Conservation (phyloP, 1,284 basidiomycete species). For the Spongiforma sp. region DNA sequence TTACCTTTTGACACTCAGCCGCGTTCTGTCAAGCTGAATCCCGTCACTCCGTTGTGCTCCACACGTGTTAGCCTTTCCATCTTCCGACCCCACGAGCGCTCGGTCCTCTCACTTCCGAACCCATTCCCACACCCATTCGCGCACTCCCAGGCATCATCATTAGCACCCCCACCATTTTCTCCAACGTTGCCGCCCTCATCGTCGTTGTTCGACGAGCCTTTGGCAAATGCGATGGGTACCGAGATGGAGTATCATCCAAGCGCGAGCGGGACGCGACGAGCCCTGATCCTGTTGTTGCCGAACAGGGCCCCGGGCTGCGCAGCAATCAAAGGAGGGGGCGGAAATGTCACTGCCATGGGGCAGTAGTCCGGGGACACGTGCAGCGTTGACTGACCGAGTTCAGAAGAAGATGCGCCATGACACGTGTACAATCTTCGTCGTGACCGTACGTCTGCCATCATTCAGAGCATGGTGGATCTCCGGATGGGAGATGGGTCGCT, state of each 20-base stretch:
- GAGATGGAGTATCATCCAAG: constrained; percentile 62
- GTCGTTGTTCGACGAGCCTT: constrained; percentile 77
- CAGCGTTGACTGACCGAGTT: constrained; percentile 19
- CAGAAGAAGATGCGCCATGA: constrained; percentile 46
- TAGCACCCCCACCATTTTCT: too few relatives aligned
- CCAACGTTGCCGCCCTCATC: constrained; percentile 23
- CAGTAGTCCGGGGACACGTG: constrained; percentile 19
- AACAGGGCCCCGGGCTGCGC: constrained; percentile 53
- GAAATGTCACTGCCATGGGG: constrained; percentile 20
- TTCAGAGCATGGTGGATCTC: constrained; percentile 62
- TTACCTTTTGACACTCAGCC: constrained; percentile 45
- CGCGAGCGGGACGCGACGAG: constrained; percentile 37
- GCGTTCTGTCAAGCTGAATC: constrained; percentile 57
- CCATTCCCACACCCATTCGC: constrained; percentile 11
- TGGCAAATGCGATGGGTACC: constrained; percentile 73
- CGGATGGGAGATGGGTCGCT: constrained; percentile 74
- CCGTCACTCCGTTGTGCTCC: constrained; percentile 62
- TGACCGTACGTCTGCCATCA: constrained; percentile 71
- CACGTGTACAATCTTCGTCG: constrained; percentile 74
- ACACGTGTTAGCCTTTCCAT: constrained; percentile 43
- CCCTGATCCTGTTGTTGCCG: constrained; percentile 73
- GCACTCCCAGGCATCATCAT: not conserved
- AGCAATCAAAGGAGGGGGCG: constrained; percentile 22
- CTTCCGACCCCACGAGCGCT: constrained; percentile 32
- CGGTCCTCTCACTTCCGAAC: not conserved